Evolutionary conservation across 371 early-diverging fungal species (phyloP), one percentile per base, ranked within the genome.

Genomic region (Apophysomyces elegans): DNA sequence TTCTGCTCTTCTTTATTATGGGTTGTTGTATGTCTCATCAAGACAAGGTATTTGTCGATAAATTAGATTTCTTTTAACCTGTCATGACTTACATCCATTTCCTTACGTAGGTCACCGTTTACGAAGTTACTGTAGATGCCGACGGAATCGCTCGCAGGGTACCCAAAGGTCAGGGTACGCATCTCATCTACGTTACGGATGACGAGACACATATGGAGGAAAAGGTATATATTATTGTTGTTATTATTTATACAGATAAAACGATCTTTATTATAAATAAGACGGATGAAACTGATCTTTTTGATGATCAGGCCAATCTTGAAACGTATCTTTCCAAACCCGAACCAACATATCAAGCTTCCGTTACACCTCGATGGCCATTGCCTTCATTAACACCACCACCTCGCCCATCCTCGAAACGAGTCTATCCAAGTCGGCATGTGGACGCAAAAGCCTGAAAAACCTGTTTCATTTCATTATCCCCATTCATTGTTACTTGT

Each of bases 131-230:
- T 18, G 62, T 82, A 43, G 82, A 82, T 70, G 63, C 68, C 4
- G 59, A 77, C 36, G 82, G 82, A 37, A 75, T 82, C 1, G 82
- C 82, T 37, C 78, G 74, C 13, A 74, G 78, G 45, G 82, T 82
- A 21, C 75, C 76, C 4, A 67, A 73, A 44, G 82, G 82, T 6
- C 71, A 79, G 67, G 82, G 82, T 11, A 82, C 82, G 12, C 82
- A 82, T 60, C 68, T 71, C 26, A 82, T 82, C 45, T 73, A 77
- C 61, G 70, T 79, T 26, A 77, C 79, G 44, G 60, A 70, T 9
- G 71, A 73, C 16, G 79, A 81, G 58, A 81, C 79, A 18, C 54
- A 50, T 21, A 50, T 50, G 54, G 54, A 50, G 32, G 54, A 50
- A 50, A 50, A 50, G 54, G 54, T 50, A 50, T 21, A 21, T 18